phyloP scores from a whole-genome alignment of 352 stramenopile genomes.

The Elongisporangium prolatum region DNA sequence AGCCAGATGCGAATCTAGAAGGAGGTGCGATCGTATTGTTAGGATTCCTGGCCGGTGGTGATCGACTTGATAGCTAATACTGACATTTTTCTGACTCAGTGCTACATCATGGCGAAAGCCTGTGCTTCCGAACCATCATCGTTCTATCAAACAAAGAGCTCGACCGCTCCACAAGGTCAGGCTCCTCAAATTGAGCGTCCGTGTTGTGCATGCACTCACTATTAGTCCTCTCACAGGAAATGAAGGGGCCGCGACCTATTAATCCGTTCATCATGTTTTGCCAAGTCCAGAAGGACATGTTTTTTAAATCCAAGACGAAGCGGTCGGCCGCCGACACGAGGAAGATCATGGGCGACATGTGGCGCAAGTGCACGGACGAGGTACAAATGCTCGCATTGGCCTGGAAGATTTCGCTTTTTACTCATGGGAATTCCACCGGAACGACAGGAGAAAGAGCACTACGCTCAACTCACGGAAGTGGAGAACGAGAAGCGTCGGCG shows the following conservation, averaged over 20 bases:
- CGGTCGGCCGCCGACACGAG: constrained; percentile 65
- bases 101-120: constrained; percentile 42
- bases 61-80: constrained; percentile 1
- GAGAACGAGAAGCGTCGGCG: constrained; percentile 79
- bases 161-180: not conserved
- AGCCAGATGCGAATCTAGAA: constrained; percentile 20
- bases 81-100: constrained; percentile 17
- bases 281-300: constrained; percentile 67
- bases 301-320: constrained; percentile 40
- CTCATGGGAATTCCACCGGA: not conserved
- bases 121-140: constrained; percentile 5
- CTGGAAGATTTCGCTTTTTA: no score
- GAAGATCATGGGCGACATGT: constrained; percentile 83
- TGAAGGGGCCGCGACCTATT: constrained; percentile 55
- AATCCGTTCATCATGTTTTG: constrained; percentile 85
- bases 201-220: not conserved
- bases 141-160: not conserved
- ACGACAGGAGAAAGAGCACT: constrained; percentile 68
- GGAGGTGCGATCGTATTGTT: constrained; percentile 30
- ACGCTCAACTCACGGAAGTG: constrained; percentile 62
- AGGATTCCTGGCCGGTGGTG: not conserved
- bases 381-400: constrained; percentile 20
- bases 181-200: no score
- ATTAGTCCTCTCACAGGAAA: constrained; percentile 23
- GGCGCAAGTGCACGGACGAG: constrained; percentile 76